These are phyloP conservation scores for Kuraishia cidri DNA, from an alignment of 805 yeast species.

Conservation along the genomic window DNA sequence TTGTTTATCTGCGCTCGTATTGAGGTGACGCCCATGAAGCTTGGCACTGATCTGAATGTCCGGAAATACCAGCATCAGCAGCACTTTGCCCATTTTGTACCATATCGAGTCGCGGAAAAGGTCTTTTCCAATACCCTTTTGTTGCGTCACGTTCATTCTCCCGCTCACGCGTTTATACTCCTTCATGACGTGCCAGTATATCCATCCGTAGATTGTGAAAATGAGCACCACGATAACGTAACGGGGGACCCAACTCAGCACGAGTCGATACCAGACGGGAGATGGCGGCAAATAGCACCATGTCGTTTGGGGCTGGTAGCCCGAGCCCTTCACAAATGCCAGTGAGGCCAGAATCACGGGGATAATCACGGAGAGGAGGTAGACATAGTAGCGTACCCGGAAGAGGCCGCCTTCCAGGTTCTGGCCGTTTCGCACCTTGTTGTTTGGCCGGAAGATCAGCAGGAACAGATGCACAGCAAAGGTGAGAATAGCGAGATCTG, in stretches of 20 bases:
- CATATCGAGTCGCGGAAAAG: constrained; percentile 16
- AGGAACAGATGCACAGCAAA: constrained; percentile 80
- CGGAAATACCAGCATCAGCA: constrained; percentile 19
- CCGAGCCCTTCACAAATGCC: constrained; percentile 49
- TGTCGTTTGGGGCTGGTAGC: constrained; percentile 54
- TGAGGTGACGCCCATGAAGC: constrained; percentile 16
- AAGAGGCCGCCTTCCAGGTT: constrained; percentile 69
- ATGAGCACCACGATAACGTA: constrained; percentile 58
- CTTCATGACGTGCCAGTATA: constrained; percentile 62
- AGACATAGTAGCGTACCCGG: constrained; percentile 45
- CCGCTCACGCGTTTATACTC: constrained; percentile 53
- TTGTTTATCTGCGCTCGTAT: constrained; percentile 14
- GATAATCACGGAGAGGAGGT: constrained; percentile 44
- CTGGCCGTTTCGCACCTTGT: constrained; percentile 27
- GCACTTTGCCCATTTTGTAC: constrained; percentile 18
- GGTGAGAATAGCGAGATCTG: constrained; percentile 73
- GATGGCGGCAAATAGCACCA: constrained; percentile 74
- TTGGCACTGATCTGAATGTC: constrained; percentile 19
- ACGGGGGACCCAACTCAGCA: constrained; percentile 76
- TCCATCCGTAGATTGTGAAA: constrained; percentile 53
- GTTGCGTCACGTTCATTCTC: constrained; percentile 12
- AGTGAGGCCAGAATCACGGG: constrained; percentile 66
- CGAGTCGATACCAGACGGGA: constrained; percentile 69
- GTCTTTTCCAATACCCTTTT: constrained; percentile 10
- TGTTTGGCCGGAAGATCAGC: constrained; percentile 57